These are phyloP conservation scores for Trichophyton simii DNA, from an alignment of 2,329 filamentous ascomycete genomes.

Conservation along the genomic window DNA sequence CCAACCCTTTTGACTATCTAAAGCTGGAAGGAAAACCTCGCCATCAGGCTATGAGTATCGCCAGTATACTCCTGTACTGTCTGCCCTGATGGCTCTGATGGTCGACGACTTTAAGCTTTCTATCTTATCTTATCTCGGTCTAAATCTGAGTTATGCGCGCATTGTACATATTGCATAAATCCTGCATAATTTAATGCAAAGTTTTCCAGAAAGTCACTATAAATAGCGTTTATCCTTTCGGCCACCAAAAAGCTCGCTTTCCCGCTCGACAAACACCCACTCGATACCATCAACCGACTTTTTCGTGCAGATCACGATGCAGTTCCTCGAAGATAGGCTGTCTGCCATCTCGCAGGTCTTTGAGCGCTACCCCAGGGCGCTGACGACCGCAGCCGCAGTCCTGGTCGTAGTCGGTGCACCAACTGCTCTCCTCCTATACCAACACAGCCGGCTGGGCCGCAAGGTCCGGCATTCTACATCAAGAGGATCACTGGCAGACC, in stretches of 20 bases:
- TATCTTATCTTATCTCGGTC: neutral
- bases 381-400: neutral
- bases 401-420: slow-evolving; percentile 14
- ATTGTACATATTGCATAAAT: neutral
- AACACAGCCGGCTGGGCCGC: slow-evolving; percentile 17
- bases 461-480: slow-evolving; percentile 17
- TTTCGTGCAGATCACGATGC: neutral
- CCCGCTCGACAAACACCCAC: neutral
- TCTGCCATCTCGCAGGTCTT: neutral
- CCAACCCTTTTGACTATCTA: too few relatives aligned
- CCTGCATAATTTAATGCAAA: neutral
- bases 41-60: too few relatives aligned
- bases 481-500: slow-evolving; percentile 12
- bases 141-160: neutral
- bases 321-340: neutral
- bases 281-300: neutral
- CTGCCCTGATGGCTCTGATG: too few relatives aligned
- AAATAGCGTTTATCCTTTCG: neutral
- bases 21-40: too few relatives aligned
- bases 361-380: neutral
- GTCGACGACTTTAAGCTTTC: neutral
- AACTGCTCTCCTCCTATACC: slow-evolving; percentile 16
- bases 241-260: neutral
- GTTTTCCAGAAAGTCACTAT: neutral
- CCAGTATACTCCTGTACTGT: too few relatives aligned